Evolutionary conservation across 2,329 filamentous ascomycete genomes (phyloP), one percentile per base, ranked within the genome.

Genomic region (Aspergillus felis): DNA sequence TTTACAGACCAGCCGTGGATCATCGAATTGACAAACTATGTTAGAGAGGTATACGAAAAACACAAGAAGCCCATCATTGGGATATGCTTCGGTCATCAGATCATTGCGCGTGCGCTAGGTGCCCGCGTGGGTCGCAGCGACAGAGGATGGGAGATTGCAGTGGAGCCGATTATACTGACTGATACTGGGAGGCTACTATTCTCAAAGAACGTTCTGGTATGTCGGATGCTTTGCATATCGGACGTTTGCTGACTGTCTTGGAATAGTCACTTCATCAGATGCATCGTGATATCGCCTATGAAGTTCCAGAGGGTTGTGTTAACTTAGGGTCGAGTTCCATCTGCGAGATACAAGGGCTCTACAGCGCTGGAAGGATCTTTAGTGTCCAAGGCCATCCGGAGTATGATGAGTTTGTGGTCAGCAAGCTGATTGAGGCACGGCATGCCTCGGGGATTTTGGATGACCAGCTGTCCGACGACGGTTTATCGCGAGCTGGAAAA

Each of bases 331-430:
- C 69, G 55, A 81, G 74, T 46, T 65, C 68, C 10, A 69, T 68
- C 35, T 81, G 79, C 62, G 58, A 64, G n/a, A 68, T 79, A 1
- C 79, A 81, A 47, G 77, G 72, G 14, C 69, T 81, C 47, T 79
- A 80, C 62, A 64, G 66, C 5, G 73, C 78, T 2, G 65, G 68
- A 2, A 64, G 64, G 2, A 68, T 78, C 50, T 66, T 81, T 25
- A 75, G 76, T 2, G 72, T 81, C 0, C 79, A 81, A 55, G 79
- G 77, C n/a, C 79, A 81, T 53, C 79, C 79, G 4, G 79, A 81
- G 54, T 81, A 78, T 57, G 76, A 71, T 17, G 66, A 65, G 24
- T 67, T 60, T 29, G 65, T 70, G 54, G 77, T 80, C 61, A 69
- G 72, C 1, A 70, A 74, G 53, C 65, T 72, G 5, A 24, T 71